A percentile compares a stretch with the other conserved stretches of the same genome.
These are phyloP conservation scores for Goffeauzyma gilvescens DNA, from an alignment of 768 basidiomycete species.

Conservation along the genomic window DNA sequence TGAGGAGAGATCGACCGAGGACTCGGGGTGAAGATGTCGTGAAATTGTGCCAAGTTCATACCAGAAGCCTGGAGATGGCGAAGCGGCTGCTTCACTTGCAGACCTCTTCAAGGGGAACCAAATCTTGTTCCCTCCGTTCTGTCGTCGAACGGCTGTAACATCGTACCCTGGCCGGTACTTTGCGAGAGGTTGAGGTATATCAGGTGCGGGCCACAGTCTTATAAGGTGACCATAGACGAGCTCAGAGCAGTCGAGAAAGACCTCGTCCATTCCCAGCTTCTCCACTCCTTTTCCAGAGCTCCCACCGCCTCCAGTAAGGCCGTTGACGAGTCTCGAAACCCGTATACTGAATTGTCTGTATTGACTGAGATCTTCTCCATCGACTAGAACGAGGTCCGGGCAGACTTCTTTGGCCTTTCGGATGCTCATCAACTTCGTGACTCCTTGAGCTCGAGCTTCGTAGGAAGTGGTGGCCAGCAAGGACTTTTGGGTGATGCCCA, in stretches of 20 bases:
- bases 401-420: conserved; percentile 2
- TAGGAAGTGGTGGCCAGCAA: conserved; percentile 14
- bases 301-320: conserved; percentile 1
- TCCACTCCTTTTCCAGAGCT: conserved; percentile 4
- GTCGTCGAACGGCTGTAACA: too few species aligned
- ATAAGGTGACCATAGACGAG: conserved; percentile 8
- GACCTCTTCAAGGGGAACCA: not conserved
- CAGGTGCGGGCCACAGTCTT: not conserved
- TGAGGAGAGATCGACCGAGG: not conserved
- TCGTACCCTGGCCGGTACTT: not conserved
- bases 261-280: conserved; percentile 18
- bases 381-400: conserved; percentile 10
- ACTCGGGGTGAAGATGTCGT: not conserved
- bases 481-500: conserved; percentile 17
- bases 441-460: conserved; percentile 13
- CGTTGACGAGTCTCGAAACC: conserved; percentile 8
- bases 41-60: not conserved
- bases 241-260: conserved; percentile 12
- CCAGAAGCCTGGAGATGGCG: not conserved
- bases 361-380: conserved; percentile 12
- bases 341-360: conserved; percentile 8
- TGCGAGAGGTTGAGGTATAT: conserved; percentile 1
- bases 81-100: not conserved
- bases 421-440: conserved; percentile 12
- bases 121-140: too few species aligned